Evolutionary conservation across 805 yeast genomes (phyloP), one percentile per base, ranked within the genome.

Genomic region (Brettanomyces bruxellensis): DNA sequence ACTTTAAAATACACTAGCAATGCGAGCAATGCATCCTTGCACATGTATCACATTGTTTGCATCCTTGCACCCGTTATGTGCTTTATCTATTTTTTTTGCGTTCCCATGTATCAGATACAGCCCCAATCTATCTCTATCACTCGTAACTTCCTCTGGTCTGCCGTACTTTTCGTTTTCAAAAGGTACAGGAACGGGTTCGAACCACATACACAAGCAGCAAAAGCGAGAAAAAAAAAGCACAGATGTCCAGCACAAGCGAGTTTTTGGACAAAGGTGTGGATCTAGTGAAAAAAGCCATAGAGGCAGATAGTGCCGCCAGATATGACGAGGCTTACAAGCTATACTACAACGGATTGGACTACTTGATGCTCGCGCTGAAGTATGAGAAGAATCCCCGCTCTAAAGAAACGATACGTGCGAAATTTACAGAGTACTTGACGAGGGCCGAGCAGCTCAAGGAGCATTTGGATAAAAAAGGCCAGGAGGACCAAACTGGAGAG

Each of bases 181-280:
- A 18, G 18, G 18, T 18, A 18, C 18, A 28, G 32, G 32, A 9
- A 6, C 7, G 11, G 32, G 32, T 28, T 28, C 32, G 32, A 28
- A 28, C 11, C 32, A 6, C 9, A 7, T 28, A 9, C 32, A 28
- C 9, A 9, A 28, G 32, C 11, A 7, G 7, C 32, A 28, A 28
- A 28, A 28, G 7, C 32, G 3, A 28, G 11, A 7, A 28, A 28
- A 28, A 6, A 28, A 28, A 28, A 9, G 32, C 7, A 28, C 11
- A 28, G 32, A 61, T 61, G 65, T 57, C 64, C 11, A 56, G 57
- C 43, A 61, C 81, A 5, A 76, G 77, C 9, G 64, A 91, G 60
- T 91, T 91, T 62, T 74, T 93, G 38, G 81, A 85, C 49, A 93
- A 93, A 62, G 99, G 97, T n/a, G 89, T 93, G 24, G 96, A 89